Base-by-base conservation (phyloP, 1,139 yeast species). In the Geotrichum australiense region DNA sequence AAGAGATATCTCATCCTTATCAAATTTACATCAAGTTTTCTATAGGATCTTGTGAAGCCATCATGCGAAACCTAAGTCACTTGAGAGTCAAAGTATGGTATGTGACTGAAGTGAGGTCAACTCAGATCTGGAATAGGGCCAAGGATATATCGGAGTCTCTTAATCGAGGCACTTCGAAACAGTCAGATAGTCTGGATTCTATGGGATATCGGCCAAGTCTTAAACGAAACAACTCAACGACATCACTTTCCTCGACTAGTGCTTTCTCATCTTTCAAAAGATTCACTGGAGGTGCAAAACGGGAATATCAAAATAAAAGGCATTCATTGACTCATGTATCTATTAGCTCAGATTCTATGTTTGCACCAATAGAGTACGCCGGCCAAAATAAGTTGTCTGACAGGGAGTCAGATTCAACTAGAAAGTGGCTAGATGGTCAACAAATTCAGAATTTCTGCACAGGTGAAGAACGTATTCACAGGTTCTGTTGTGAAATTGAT, bases 401-500 rank as follows among this genome's bases (percentile, higher is more conserved):
- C 45, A 52, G 59, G 20, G 68, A 63, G 36, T 56, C 63, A 3
- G 65, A 60, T 14, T 49, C 56, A 0, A 61, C 64, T 4, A 47
- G 49, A 24, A 49, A 53, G 25, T 63, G 61, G 59, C 50, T 63
- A 35, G 51, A 56, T 15, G 59, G 59, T 5, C 59, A 58, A 43
- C 52, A 56, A 6, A 57, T 61, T 24, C 65, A 61, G 39, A 62
- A 61, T 42, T 53, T 63, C 33, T 58, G 66, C 35, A 53, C 53
- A 5, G 63, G 64, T 10, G 68, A 63, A 41, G 68, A 63, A 45
- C 48, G 57, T 12, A 55, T 63, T 29, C 67, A 62, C 37, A 43
- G 68, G 8, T 63, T 59, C 33, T 55, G 58, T 32, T 61, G 63
- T 32, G 68, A 63, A 44, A 53, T 63, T 3, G 65, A 61, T 23